Base-by-base conservation (phyloP, 2,329 filamentous ascomycete species). In the Akanthomyces uredinophilus region DNA sequence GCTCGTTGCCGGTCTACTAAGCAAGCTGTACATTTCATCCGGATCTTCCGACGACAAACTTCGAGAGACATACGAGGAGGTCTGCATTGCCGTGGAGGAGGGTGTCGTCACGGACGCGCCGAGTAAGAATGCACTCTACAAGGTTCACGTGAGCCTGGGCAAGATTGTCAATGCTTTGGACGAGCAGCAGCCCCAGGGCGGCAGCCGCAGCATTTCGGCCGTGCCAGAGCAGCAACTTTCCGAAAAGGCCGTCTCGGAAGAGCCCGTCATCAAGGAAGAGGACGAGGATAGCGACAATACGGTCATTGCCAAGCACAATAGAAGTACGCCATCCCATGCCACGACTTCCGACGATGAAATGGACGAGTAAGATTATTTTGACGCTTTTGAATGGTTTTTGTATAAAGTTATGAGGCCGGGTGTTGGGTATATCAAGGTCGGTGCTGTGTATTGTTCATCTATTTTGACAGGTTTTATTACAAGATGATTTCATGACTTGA, bases 21-120 rank as follows among this genome's bases (percentile, higher is more conserved):
- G 87, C 66, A 98, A 97, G 75, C 80, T 97, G 2, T 87, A 93
- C 71, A 82, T 98, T 53, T 87, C 88, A 1, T 83, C 91, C 0
- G 79, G 88, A 1, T 87, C 86, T 0, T 80, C 80, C 0, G 81
- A 86, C 64, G 78, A 83, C 24, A 85, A 84, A 68, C 77, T 87
- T 64, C 77, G 84, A 65, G 78, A 82, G 44, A 70, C 85, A 41
- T 87, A 88, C 72, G 78, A 81, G 37, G 79, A 84, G 52, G 77
- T 88, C 52, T 78, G 82, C 37, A 79, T 83, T 35, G 86, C 87
- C 1, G 86, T 91, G 3, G 86, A 91, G 44, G 81, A 81, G 50
- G 83, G 82, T 54, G 74, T 87, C 50, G 76, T 85, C 61, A 80
- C 79, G 22, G 89, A 86, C 72, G 84, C 83, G 16, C 84, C 82